Evolutionary conservation across 176 grass and related monocot species (phyloP), one percentile per base, ranked within the genome.

Genomic region (Otatea glauca): DNA sequence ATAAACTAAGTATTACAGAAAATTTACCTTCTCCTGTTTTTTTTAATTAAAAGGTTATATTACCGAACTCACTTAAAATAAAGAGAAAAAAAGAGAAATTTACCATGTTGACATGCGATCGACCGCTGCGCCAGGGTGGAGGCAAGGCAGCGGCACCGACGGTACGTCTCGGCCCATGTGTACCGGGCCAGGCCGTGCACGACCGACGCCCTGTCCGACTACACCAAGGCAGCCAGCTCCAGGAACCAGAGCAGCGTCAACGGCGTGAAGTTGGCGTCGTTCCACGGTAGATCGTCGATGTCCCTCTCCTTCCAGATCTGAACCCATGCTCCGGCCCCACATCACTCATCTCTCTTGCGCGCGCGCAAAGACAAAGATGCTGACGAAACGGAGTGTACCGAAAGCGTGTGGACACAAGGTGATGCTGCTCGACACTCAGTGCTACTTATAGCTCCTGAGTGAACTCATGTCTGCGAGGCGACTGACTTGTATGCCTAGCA

Each of bases 231-330:
- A 3, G 96, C 93, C 65, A 93, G 85, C 64, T 98, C 93, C 9
- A 98, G 91, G 89, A 98, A 98, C 96, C 96, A 96, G 47, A 98
- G 93, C 34, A 93, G 93, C 61, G 93, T 98, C 7, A 98, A 89
- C 49, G 96, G 91, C 68, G 83, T 96, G 96, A 89, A 81, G 81
- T 98, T 98, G 72, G 96, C 93, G 21, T 75, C 77, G 83, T 98
- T 98, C 88, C 78, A 91, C 12, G 93, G 93, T n/a, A 98, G 86
- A n/a, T 96, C 88, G 70, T 98, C 93, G 88, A 96, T 92, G 88
- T 98, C 93, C 81, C 79, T 75, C 91, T 94, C 89, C 67, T 12
- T 5, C 56, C 82, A 27, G 68, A 63, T 69, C 73, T 83, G 7
- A 34, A 43, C 21, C 74, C 75, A 12, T 49, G 78, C 23, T 2